Evolutionary conservation across 116 monocot genomes (phyloP), one percentile per base, ranked within the genome.

Genomic region (Iris pallida): DNA sequence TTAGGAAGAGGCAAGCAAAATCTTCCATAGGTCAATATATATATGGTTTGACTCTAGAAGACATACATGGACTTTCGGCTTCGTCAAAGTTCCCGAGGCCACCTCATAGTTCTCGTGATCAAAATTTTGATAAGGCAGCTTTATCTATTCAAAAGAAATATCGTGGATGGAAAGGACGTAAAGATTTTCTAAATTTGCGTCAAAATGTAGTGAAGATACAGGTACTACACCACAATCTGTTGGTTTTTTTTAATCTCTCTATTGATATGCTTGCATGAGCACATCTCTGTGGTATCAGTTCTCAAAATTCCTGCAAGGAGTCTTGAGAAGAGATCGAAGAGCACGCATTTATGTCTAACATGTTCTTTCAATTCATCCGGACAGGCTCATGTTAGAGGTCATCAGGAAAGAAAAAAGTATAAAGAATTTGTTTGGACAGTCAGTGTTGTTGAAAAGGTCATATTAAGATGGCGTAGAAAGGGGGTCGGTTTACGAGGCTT

Each of bases 301-400:
- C 7, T 51, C 49, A 51, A 13, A 51, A 51, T 13, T 7, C 13
- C 13, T 51, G 13, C 7, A 51, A 0, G 13, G 4, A 9, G 13
- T 13, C 13, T 51, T 7, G 49, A 51, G 13, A 51, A 51, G 7
- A 51, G 7, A 9, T 51, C 49, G 4, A 51, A 13, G 49, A 13
- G 7, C 49, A 9, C 4, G 49, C 13, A 2, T 51, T 51, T 51
- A 51, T 51, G 11, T 51, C 49, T 51, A 51, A 51, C 4, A 51
- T 51, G 49, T 13, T 64, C 30, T 30, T 30, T 30, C 30, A 30
- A 9, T 4, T 64, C 0, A 44, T 76, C 60, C 59, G 48, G 46
- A 61, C 83, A 97, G 97, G 97, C 92, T 57, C 81, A 81, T 78
- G 79, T 97, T 57, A 86, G 97, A 89, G 97, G 97, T 41, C 74